Conservation (phyloP, 257 asterid genomes). For the Fraxinus excelsior region DNA sequence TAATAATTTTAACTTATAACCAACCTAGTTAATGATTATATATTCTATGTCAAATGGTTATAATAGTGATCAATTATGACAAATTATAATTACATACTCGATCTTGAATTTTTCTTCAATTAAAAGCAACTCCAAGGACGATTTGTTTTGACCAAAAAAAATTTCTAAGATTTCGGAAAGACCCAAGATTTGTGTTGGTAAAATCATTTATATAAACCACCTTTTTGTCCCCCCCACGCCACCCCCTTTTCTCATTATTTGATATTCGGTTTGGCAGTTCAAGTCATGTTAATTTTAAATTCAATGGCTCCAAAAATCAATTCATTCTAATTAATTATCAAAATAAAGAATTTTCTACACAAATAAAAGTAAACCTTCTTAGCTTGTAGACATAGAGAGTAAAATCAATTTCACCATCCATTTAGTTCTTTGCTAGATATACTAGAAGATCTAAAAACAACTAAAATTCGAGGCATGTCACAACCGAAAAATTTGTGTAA, state of each 20-base stretch:
- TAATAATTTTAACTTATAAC: too few relatives aligned
- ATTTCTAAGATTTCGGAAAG: too few relatives aligned
- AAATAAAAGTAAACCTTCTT: too few relatives aligned
- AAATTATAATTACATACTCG: not conserved
- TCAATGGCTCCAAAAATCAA: not conserved
- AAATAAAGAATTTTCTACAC: not conserved
- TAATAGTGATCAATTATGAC: not conserved
- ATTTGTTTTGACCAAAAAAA: constrained; percentile 12
- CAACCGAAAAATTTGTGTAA: too few relatives aligned
- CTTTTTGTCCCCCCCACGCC: constrained; percentile 18
- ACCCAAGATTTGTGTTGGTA: not conserved
- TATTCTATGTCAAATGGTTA: not conserved
- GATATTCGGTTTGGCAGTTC: not conserved
- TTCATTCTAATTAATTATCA: not conserved
- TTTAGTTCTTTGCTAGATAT: too few relatives aligned
- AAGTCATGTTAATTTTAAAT: not conserved
- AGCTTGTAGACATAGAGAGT: too few relatives aligned
- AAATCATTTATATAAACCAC: constrained; percentile 1
- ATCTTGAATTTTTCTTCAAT: not conserved
- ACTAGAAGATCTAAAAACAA: not conserved
- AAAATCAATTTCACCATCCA: too few relatives aligned
- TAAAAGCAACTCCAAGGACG: not conserved
- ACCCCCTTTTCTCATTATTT: not conserved
- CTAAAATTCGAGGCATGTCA: too few relatives aligned
- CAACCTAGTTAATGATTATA: not conserved